Evolutionary conservation across 306 rosid genomes (phyloP).

Genomic region (Glycine soja): DNA sequence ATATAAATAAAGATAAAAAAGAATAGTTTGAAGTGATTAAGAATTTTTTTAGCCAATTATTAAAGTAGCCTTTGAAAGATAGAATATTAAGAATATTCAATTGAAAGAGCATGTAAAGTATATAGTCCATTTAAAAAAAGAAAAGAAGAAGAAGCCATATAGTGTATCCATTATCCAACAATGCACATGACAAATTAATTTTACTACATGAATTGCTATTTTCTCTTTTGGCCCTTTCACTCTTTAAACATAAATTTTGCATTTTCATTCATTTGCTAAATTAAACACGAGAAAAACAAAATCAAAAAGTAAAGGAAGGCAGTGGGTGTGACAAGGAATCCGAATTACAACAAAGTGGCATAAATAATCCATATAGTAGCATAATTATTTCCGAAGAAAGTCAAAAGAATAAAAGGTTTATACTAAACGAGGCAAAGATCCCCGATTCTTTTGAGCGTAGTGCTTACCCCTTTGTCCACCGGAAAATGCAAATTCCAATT

Average conservation of each 20-base stretch:
- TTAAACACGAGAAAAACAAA: background rate
- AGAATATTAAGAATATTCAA: too few species aligned
- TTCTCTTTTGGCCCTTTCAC: background rate
- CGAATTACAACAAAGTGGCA: constrained; percentile 21
- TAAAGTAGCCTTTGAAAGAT: too few species aligned
- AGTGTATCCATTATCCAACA: too few species aligned
- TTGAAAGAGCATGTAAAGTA: too few species aligned
- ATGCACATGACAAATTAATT: too few species aligned
- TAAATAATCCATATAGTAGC: background rate
- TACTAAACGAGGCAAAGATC: background rate
- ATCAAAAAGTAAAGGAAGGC: background rate
- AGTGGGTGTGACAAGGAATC: constrained; percentile 7
- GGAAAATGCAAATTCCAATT: constrained; percentile 20
- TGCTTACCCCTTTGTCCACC: background rate
- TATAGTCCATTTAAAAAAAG: too few species aligned
- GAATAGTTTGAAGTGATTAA: too few species aligned
- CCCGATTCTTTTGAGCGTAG: background rate
- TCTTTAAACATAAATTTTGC: background rate
- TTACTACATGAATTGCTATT: too few species aligned
- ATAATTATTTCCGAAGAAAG: background rate
- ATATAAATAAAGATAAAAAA: too few species aligned
- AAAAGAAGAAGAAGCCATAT: too few species aligned
- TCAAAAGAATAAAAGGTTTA: background rate
- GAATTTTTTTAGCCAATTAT: too few species aligned
- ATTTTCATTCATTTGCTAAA: background rate